phyloP scores from a whole-genome alignment of 2,329 filamentous ascomycete species.

The Monilinia fructigena region DNA sequence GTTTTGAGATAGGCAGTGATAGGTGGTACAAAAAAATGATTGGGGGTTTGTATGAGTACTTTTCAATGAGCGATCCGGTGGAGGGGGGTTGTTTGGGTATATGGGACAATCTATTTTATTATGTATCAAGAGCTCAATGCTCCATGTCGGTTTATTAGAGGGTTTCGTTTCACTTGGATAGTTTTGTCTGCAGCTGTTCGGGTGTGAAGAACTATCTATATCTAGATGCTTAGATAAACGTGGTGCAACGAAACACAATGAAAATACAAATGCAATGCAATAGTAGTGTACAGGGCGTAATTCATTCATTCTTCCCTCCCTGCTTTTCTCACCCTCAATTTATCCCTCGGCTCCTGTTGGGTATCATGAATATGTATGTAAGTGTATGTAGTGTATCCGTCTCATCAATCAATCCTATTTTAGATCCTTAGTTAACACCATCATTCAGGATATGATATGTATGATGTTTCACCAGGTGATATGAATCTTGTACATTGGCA shows the following conservation, averaged over 20 bases:
- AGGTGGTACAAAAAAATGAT: neutral
- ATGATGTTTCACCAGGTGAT: conserved; percentile 12
- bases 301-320: neutral
- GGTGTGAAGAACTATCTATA: neutral
- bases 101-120: too few species aligned
- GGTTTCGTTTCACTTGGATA: neutral
- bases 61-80: too few species aligned
- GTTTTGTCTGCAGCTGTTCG: neutral
- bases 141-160: too few species aligned
- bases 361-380: conserved; percentile 20
- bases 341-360: neutral
- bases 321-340: neutral
- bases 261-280: conserved; percentile 14
- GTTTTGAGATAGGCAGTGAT: neutral
- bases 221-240: conserved; percentile 6
- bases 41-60: neutral
- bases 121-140: too few species aligned
- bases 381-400: conserved; percentile 9
- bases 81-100: too few species aligned
- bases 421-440: neutral
- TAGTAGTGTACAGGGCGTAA: conserved; percentile 12
- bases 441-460: conserved; percentile 1
- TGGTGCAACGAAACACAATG: conserved; percentile 5
- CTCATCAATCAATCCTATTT: neutral
- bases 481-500: conserved; percentile 17